phyloP scores from a whole-genome alignment of 2,329 filamentous ascomycete species.

The Paraphoma chrysanthemicola region DNA sequence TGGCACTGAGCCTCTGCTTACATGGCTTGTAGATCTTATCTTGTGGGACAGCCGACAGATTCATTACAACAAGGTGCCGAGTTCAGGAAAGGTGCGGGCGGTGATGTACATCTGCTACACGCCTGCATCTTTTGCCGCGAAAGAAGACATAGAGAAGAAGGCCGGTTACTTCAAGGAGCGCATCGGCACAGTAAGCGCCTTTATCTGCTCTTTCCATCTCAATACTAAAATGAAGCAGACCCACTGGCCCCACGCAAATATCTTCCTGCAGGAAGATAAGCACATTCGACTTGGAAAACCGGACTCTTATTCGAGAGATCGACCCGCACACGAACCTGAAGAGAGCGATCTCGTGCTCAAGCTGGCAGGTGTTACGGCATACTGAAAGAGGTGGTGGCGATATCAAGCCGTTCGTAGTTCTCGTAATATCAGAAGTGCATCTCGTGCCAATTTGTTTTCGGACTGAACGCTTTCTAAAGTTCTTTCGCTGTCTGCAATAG shows the following conservation, averaged over 20 bases:
- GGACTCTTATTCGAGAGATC: slow-evolving; percentile 7
- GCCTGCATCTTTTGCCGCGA: slow-evolving; percentile 13
- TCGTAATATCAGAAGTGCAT: slow-evolving; percentile 10
- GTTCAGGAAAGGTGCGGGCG: slow-evolving; percentile 46
- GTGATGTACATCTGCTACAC: slow-evolving; percentile 37
- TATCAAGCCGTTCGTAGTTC: slow-evolving; percentile 2
- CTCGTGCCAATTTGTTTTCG: slow-evolving; percentile 13
- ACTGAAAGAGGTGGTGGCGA: not conserved
- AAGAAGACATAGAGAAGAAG: slow-evolving; percentile 15
- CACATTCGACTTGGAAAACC: slow-evolving; percentile 10
- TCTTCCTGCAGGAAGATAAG: slow-evolving; percentile 10
- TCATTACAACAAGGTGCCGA: slow-evolving; percentile 47
- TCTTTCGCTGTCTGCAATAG: slow-evolving; percentile 3
- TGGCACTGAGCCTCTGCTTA: not conserved
- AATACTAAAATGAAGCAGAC: slow-evolving; percentile 6
- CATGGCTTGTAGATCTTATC: slow-evolving; percentile 42
- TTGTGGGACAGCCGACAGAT: slow-evolving; percentile 57
- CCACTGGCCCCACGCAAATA: slow-evolving; percentile 17
- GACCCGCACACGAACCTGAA: slow-evolving; percentile 8
- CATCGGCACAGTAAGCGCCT: slow-evolving; percentile 14
- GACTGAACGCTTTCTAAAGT: slow-evolving; percentile 7
- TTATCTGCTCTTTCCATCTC: not conserved
- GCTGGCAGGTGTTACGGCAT: slow-evolving; percentile 10
- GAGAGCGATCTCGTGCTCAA: slow-evolving; percentile 11
- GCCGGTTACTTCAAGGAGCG: slow-evolving; percentile 10